A percentile compares a stretch with the other conserved stretches of the same genome.
Conservation (phyloP, 768 basidiomycete genomes). For the Macrolepiota albuminosa region DNA sequence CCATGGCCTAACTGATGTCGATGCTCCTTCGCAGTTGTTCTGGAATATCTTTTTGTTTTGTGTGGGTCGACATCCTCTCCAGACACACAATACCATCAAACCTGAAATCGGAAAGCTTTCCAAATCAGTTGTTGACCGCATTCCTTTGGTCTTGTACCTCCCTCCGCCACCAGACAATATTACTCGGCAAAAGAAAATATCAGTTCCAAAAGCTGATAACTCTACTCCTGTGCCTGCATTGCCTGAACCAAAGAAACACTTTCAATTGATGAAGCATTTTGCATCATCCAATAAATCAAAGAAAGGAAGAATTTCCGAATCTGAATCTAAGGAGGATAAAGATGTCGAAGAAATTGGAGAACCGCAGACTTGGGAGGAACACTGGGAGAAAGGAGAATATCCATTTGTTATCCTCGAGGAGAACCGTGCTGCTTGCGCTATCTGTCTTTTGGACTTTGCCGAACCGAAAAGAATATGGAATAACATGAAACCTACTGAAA, state of each 20-base stretch:
- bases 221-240: conserved; percentile 56
- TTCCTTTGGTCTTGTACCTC: conserved; percentile 83
- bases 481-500: background rate
- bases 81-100: conserved; percentile 67
- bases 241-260: conserved; percentile 37
- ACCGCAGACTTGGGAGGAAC: conserved; percentile 64
- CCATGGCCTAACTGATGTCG: background rate
- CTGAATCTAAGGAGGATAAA: conserved; percentile 4
- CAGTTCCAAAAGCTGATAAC: conserved; percentile 41
- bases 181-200: conserved; percentile 26
- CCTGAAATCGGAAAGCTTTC: conserved; percentile 77
- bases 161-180: conserved; percentile 61
- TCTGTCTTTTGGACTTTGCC: conserved; percentile 82
- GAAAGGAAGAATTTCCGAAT: background rate
- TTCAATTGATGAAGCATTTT: conserved; percentile 44
- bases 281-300: conserved; percentile 22
- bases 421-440: conserved; percentile 80
- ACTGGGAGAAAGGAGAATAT: conserved; percentile 72
- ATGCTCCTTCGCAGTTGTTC: conserved; percentile 41
- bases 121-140: conserved; percentile 66
- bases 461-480: conserved; percentile 46
- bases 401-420: conserved; percentile 81
- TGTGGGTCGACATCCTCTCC: conserved; percentile 75
- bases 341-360: conserved; percentile 15
- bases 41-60: conserved; percentile 79